These are phyloP conservation scores for Amanita inopinata DNA, from an alignment of 768 basidiomycete genomes.

Conservation along the genomic window DNA sequence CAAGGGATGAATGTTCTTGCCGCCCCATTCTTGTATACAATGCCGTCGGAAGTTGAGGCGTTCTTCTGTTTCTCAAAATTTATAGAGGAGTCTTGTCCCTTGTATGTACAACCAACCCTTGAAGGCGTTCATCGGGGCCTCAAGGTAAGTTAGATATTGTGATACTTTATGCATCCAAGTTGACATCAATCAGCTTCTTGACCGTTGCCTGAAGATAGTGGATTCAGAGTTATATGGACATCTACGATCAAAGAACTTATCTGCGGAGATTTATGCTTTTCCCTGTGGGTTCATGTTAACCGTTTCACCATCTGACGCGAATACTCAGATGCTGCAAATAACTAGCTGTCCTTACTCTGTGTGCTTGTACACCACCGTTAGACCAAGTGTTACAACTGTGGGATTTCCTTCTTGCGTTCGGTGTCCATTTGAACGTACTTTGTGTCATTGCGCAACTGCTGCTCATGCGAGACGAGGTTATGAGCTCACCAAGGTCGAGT, in stretches of 20 bases:
- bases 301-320: not conserved
- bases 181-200: slow-evolving; percentile 56
- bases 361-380: slow-evolving; percentile 93
- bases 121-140: slow-evolving; percentile 94
- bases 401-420: slow-evolving; percentile 97
- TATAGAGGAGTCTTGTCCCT: slow-evolving; percentile 88
- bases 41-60: slow-evolving; percentile 97
- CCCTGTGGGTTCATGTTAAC: slow-evolving; percentile 54
- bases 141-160: slow-evolving; percentile 48
- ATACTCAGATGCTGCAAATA: slow-evolving; percentile 1
- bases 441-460: slow-evolving; percentile 95
- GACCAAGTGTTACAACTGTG: slow-evolving; percentile 92
- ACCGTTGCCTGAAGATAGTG: slow-evolving; percentile 84
- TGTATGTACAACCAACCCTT: slow-evolving; percentile 95
- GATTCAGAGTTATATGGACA: slow-evolving; percentile 79
- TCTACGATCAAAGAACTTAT: slow-evolving; percentile 82
- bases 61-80: slow-evolving; percentile 96
- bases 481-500: slow-evolving; percentile 74
- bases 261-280: slow-evolving; percentile 96
- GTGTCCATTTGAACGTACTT: slow-evolving; percentile 91
- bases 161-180: not conserved
- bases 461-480: slow-evolving; percentile 83
- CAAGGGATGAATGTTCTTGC: slow-evolving; percentile 99
- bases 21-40: slow-evolving; percentile 93
- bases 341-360: slow-evolving; percentile 84